Evolutionary conservation across 202 grass and related monocot species (phyloP), one percentile per base, ranked within the genome.

Genomic region (Tripidium arundinaceum): DNA sequence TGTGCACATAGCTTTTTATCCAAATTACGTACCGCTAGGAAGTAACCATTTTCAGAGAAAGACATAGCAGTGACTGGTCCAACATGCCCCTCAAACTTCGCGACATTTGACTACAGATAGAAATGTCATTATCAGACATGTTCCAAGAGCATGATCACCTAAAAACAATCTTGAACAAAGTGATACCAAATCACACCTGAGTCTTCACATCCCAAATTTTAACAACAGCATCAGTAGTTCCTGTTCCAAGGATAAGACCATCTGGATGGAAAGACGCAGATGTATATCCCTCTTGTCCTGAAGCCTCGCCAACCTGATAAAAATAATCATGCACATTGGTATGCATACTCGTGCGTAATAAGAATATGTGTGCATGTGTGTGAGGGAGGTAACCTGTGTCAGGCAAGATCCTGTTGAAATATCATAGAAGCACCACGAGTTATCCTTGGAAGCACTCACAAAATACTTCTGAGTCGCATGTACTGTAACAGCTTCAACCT

Each of bases 161-260:
- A 27, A 83, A 90, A 54, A 76, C 28, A 62, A 28, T 74, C 60
- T 61, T 63, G 33, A 64, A 72, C 42, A 74, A 14, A 54, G 36
- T 69, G 58, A 15, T 14, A 31, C 15, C 59, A 70, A 75, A 75
- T 14, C 52, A 74, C 67, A 96, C 97, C 93, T 99, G 97, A 68
- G 97, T 93, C 70, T 99, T 99, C 16, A 99, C 92, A 83, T 99
- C 97, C 97, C 97, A 99, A 90, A 99, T 96, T 87, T 89, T 99
- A 57, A 91, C 97, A 62, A 91, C 55, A 42, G 93, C 79, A 52
- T 93, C 92, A 40, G 92, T 91, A 55, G 90, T 99, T 62, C 97
- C 97, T 49, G 93, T 99, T 74, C 97, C 97, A 65, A 99, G 97
- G 72, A 99, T 99, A 79, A 99, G 89, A 76, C 97, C 92, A 85